These are phyloP conservation scores for Colletotrichum sp. DNA, from an alignment of 2,329 filamentous ascomycete species.

Conservation along the genomic window DNA sequence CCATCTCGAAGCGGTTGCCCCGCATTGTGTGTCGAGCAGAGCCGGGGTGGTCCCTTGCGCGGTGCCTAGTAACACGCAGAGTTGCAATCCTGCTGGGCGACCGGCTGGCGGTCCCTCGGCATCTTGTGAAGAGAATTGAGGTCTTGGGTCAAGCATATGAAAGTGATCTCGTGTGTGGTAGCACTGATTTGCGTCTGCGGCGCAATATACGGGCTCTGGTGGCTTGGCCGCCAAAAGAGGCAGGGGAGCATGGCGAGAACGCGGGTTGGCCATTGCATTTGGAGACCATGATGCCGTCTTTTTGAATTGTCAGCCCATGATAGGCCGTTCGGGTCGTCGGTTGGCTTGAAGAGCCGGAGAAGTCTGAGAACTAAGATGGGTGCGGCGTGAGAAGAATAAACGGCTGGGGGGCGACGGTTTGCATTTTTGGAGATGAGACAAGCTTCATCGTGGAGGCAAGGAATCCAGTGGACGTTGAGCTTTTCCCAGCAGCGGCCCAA, in stretches of 20 bases:
- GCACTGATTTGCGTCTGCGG: background rate
- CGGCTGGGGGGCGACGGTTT: background rate
- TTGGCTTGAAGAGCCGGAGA: background rate
- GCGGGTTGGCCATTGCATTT: background rate
- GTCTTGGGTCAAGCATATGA: slow-evolving; percentile 15
- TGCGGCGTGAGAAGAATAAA: background rate
- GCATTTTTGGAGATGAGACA: background rate
- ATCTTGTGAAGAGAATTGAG: slow-evolving; percentile 7
- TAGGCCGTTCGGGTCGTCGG: background rate
- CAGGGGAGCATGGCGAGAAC: background rate
- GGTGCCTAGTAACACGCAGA: background rate
- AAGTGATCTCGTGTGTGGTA: slow-evolving; percentile 4
- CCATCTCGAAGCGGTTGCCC: slow-evolving; percentile 21
- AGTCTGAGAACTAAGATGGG: background rate
- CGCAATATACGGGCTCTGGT: background rate
- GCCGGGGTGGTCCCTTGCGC: slow-evolving; percentile 8
- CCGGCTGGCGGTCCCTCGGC: slow-evolving; percentile 17
- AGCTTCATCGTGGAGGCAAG: background rate
- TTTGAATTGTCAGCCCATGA: background rate
- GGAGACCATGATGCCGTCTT: background rate
- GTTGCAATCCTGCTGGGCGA: slow-evolving; percentile 12
- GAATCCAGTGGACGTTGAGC: background rate
- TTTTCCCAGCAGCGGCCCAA: background rate
- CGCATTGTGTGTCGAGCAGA: slow-evolving; percentile 19
- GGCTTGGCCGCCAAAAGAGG: background rate